phyloP scores from a whole-genome alignment of 805 yeast species.

The Candida nemodendra region DNA sequence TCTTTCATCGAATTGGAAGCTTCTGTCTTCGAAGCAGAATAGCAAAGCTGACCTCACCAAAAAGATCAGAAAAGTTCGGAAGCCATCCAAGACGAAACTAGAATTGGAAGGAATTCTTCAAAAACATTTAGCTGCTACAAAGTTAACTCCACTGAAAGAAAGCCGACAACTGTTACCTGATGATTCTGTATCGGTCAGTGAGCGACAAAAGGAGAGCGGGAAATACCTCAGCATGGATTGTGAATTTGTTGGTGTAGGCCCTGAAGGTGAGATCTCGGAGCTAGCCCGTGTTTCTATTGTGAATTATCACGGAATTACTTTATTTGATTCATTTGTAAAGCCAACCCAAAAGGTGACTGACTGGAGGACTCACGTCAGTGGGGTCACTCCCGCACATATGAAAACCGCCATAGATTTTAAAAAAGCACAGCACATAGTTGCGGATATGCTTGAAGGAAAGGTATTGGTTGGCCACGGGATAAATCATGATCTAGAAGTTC shows the following conservation, averaged over 20 bases:
- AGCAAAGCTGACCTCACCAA: background rate
- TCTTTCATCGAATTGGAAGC: conserved; percentile 26
- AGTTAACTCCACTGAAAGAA: too few species aligned
- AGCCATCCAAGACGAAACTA: too few species aligned
- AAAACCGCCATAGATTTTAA: conserved; percentile 61
- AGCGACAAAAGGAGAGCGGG: conserved; percentile 50
- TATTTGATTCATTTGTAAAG: conserved; percentile 71
- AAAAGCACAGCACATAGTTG: conserved; percentile 60
- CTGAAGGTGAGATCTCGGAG: conserved; percentile 64
- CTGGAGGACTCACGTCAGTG: conserved; percentile 93
- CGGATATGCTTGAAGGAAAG: conserved; percentile 51
- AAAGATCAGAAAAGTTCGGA: conserved; percentile 3
- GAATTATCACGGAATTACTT: conserved; percentile 70
- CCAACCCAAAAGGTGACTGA: conserved; percentile 79
- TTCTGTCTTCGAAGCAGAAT: conserved; percentile 13
- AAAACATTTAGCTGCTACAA: too few species aligned
- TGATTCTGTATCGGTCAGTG: conserved; percentile 6
- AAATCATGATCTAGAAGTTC: conserved; percentile 69
- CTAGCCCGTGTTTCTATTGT: conserved; percentile 87
- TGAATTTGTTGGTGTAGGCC: conserved; percentile 91
- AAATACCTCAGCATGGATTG: conserved; percentile 84
- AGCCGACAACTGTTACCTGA: too few species aligned
- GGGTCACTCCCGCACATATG: conserved; percentile 73
- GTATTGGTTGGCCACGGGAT: conserved; percentile 84
- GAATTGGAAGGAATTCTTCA: too few species aligned